Evolutionary conservation across 768 basidiomycete species (phyloP).

Genomic region (Lentinula boryana): DNA sequence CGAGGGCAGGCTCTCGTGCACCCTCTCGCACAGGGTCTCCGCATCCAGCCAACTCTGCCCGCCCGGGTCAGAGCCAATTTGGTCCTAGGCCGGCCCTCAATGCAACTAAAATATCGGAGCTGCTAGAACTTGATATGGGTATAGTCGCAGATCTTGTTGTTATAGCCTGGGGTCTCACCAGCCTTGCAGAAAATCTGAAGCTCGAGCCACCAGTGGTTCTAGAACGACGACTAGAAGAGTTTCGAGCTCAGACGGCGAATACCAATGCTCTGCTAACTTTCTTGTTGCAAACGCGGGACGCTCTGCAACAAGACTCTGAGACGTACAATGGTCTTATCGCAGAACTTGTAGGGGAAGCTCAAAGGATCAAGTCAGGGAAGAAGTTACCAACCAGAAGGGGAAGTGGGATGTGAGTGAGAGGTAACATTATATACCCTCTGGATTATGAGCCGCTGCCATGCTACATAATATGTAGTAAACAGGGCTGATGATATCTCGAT

Average conservation of each 20-base stretch:
- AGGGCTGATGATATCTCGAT: too few relatives aligned
- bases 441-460: too few relatives aligned
- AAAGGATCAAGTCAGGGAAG: slow-evolving; percentile 71
- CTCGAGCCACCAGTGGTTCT: slow-evolving; percentile 65
- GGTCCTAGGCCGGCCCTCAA: slow-evolving; percentile 79
- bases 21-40: slow-evolving; percentile 7
- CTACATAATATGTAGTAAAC: too few relatives aligned
- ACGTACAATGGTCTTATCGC: slow-evolving; percentile 89
- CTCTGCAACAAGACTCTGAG: slow-evolving; percentile 82
- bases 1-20: slow-evolving; percentile 42
- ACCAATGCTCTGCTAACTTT: slow-evolving; percentile 75
- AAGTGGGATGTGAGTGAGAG: slow-evolving; percentile 30
- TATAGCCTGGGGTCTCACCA: slow-evolving; percentile 2
- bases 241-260: slow-evolving; percentile 67
- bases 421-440: too few relatives aligned
- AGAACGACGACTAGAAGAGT: slow-evolving; percentile 59
- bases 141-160: slow-evolving; percentile 13
- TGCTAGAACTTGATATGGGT: slow-evolving; percentile 70
- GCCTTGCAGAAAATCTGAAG: slow-evolving; percentile 55
- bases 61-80: slow-evolving; percentile 36
- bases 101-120: slow-evolving; percentile 51
- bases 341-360: slow-evolving; percentile 88
- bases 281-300: slow-evolving; percentile 74
- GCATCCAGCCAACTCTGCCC: slow-evolving; percentile 29
- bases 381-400: slow-evolving; percentile 41